Evolutionary conservation across 2,329 filamentous ascomycete genomes (phyloP), one percentile per base, ranked within the genome.

Genomic region (Sclerotinia nivalis): DNA sequence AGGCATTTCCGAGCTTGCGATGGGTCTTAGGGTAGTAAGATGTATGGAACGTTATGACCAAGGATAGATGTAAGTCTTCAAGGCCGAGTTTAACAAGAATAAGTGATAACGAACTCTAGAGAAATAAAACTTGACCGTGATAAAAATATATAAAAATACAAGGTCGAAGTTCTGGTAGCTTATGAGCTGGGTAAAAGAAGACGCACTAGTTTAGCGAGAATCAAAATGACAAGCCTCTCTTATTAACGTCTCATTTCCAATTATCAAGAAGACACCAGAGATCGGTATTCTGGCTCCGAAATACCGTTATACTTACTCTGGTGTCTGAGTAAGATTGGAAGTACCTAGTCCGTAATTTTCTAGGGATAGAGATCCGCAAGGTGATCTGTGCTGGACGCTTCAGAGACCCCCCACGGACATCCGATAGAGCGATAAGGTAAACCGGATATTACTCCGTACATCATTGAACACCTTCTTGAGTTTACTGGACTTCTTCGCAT

Each of bases 311-410:
- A 31, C 31, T 31, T 31, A 31, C 31, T 55, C 1, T 56, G 31
- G 5, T 20, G 54, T 37, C 31, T n/a, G 31, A 58, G n/a, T n/a
- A 25, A 40, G 22, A 10, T n/a, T 10, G 22, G 2, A 13, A 13
- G 37, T 40, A n/a, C n/a, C n/a, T n/a, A 13, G 37, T 40, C 12
- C 37, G 22, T 18, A n/a, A 34, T 50, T 25, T 25, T 50, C 31
- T 31, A 18, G 45, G 60, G 22, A 40, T 64, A 12, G 20, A 52
- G 15, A 7, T 37, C 47, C 22, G 43, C 31, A 37, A 50, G 9
- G 31, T 47, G 60, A 62, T 25, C 28, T 49, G 47, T 64, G 60
- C 40, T 31, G 56, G 56, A 43, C 18, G 25, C 58, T 20, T 55
- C 15, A n/a, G 37, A 56, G 54, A 37, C 22, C 55, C 55, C 12